Evolutionary conservation across 148 eudicot species (phyloP), one percentile per base, ranked within the genome.

Genomic region (Rhododendron williamsianum): DNA sequence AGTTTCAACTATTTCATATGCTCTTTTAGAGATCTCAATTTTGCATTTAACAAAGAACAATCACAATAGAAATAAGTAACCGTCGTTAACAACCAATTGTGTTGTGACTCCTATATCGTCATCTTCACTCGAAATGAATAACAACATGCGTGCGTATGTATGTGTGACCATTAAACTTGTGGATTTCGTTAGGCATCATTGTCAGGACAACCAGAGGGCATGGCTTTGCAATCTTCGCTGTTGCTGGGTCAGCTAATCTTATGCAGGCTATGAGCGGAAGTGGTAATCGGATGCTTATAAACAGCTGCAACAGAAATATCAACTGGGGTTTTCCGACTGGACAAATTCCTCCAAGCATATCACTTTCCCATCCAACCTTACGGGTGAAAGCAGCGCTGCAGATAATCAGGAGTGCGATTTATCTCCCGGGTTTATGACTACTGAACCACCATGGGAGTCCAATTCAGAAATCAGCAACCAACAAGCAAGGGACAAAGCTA

Each of bases 371-470:
- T 85, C 93, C 38, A 91, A 86, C 76, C 85, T 90, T 52, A 90
- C 90, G 2, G 89, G 90, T 0, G 93, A 92, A 83, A 92, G 91
- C 48, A 87, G 87, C 49, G 92, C 83, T 15, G 65, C 91, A n/a
- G 92, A 89, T 78, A 92, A 88, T 85, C 95, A 92, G 77, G 94
- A 92, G 74, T 87, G 92, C 60, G 90, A 91, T 41, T 71, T 93
- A n/a, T 92, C 93, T 1, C 89, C 92, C 1, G 79, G 86, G 16
- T 88, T 91, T 63, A 86, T 92, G 36, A 78, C 81, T 0, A 89
- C 86, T 27, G 91, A 93, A n/a, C 87, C 93, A 21, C 90, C 88
- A 21, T 90, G 94, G 94, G 91, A 92, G 36, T 80, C 92, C 1
- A 86, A 80, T 58, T 71, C 88, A 21, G 91, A 92, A 78, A 76